A percentile compares a stretch with the other conserved stretches of the same genome.
phyloP scores from a whole-genome alignment of 768 basidiomycete genomes.

The Phaeolepiota aurea region DNA sequence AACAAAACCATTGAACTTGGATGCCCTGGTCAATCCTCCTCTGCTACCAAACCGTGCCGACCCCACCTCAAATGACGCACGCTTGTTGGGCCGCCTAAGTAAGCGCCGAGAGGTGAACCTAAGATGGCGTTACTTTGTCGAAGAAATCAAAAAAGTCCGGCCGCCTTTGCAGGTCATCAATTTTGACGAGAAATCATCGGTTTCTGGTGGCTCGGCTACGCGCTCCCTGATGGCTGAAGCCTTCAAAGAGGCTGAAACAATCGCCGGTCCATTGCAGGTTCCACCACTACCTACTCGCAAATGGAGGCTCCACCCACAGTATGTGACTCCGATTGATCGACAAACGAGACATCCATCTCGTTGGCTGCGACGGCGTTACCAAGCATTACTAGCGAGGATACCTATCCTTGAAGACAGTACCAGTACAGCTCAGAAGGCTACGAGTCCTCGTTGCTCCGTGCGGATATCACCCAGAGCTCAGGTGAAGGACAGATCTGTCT shows the following conservation, averaged over 20 bases:
- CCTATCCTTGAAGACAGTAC: slow-evolving; percentile 36
- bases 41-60: slow-evolving; percentile 49
- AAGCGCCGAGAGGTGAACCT: slow-evolving; percentile 70
- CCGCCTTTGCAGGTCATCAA: slow-evolving; percentile 48
- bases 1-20: slow-evolving; percentile 32
- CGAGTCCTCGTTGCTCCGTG: slow-evolving; percentile 21
- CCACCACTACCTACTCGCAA: slow-evolving; percentile 23
- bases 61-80: slow-evolving; percentile 48
- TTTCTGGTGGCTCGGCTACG: slow-evolving; percentile 19
- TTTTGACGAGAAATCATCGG: slow-evolving; percentile 5
- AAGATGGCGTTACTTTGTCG: slow-evolving; percentile 55
- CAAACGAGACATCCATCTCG: slow-evolving; percentile 26
- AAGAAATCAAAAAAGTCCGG: slow-evolving; percentile 43
- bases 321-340: not conserved
- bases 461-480: slow-evolving; percentile 14
- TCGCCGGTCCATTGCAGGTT: slow-evolving; percentile 27
- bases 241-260: slow-evolving; percentile 34
- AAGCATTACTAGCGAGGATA: slow-evolving; percentile 46
- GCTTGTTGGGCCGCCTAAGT: slow-evolving; percentile 56
- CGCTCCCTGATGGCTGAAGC: slow-evolving; percentile 33
- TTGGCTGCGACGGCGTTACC: slow-evolving; percentile 50
- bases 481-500: not conserved
- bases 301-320: slow-evolving; percentile 14
- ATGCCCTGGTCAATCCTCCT: slow-evolving; percentile 40
- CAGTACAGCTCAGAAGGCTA: no score